Evolutionary conservation across 768 basidiomycete species (phyloP).

Genomic region (Coprinopsis marcescibilis): DNA sequence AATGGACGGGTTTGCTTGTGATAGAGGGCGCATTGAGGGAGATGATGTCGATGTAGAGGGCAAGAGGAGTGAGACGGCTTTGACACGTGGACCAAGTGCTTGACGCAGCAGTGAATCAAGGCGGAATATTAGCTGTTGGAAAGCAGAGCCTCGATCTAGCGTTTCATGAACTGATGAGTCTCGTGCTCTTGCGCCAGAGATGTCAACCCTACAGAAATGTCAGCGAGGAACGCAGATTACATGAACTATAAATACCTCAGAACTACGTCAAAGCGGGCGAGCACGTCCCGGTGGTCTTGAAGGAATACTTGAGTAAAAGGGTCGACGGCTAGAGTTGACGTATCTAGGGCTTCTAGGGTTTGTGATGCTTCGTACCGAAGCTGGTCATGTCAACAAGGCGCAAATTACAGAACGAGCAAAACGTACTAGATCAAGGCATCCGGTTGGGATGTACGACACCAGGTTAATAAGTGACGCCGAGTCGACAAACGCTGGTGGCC

Average conservation of each 20-base stretch:
- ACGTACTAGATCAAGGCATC: conserved; percentile 73
- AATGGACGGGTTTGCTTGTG: conserved; percentile 49
- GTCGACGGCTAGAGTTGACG: conserved; percentile 42
- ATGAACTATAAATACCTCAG: conserved; percentile 41
- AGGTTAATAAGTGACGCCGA: conserved; percentile 73
- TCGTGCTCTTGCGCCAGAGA: conserved; percentile 42
- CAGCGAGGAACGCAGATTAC: background rate
- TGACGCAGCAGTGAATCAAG: conserved; percentile 46
- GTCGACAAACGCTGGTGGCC: conserved; percentile 69
- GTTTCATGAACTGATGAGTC: conserved; percentile 37
- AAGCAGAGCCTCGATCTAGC: conserved; percentile 57
- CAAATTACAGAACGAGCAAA: background rate
- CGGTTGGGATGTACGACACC: conserved; percentile 64
- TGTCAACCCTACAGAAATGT: conserved; percentile 42
- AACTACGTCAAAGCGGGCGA: conserved; percentile 68
- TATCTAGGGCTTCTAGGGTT: conserved; percentile 63
- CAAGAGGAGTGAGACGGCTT: conserved; percentile 57
- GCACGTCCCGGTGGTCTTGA: conserved; percentile 57
- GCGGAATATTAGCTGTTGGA: conserved; percentile 48
- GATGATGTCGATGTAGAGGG: conserved; percentile 24
- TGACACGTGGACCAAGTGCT: conserved; percentile 71
- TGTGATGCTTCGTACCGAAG: conserved; percentile 69
- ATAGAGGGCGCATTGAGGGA: conserved; percentile 37
- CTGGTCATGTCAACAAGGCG: conserved; percentile 30
- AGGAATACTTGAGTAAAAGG: conserved; percentile 71